phyloP scores from a whole-genome alignment of 129 eudicot genomes.

The Tagetes patula region DNA sequence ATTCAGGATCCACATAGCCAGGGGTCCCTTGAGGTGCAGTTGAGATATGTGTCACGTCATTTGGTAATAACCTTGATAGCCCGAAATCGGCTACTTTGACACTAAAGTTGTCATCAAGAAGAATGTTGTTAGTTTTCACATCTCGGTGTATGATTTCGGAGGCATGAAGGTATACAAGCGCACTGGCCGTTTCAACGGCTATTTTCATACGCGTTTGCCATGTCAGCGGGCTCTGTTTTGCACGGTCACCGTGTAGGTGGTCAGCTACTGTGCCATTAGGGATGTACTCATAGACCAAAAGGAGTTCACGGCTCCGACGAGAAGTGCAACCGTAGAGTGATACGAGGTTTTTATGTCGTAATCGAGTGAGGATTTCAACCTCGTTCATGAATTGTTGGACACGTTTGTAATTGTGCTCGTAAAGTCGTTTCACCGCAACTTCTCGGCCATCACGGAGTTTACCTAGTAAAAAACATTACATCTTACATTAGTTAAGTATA shows the following conservation, averaged over 20 bases:
- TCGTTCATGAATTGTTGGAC: conserved; percentile 80
- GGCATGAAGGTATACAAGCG: conserved; percentile 75
- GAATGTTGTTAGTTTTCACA: conserved; percentile 56
- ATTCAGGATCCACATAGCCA: conserved; percentile 87
- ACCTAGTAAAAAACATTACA: conserved; percentile 38
- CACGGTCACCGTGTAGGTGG: conserved; percentile 69
- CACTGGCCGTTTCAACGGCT: conserved; percentile 77
- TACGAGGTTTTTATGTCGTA: conserved; percentile 67
- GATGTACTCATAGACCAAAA: conserved; percentile 57
- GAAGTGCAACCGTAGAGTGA: conserved; percentile 81
- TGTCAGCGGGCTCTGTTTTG: conserved; percentile 38
- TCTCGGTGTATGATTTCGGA: conserved; percentile 62
- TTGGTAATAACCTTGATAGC: conserved; percentile 63
- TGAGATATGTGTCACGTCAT: conserved; percentile 65
- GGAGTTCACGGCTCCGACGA: conserved; percentile 55
- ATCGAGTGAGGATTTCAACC: conserved; percentile 57
- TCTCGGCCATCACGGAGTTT: conserved; percentile 71
- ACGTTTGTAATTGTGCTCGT: conserved; percentile 63
- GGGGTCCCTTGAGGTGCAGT: conserved; percentile 99
- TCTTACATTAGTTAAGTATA: background rate
- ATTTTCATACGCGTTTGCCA: conserved; percentile 78
- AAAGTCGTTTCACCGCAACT: conserved; percentile 82
- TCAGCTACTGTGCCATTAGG: conserved; percentile 71
- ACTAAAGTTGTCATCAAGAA: conserved; percentile 41
- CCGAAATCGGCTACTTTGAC: conserved; percentile 67